Percentiles rank a stretch among this genome's conserved stretches.
phyloP scores from a whole-genome alignment of 345 rosid genomes.

The Cardiospermum halicacabum region DNA sequence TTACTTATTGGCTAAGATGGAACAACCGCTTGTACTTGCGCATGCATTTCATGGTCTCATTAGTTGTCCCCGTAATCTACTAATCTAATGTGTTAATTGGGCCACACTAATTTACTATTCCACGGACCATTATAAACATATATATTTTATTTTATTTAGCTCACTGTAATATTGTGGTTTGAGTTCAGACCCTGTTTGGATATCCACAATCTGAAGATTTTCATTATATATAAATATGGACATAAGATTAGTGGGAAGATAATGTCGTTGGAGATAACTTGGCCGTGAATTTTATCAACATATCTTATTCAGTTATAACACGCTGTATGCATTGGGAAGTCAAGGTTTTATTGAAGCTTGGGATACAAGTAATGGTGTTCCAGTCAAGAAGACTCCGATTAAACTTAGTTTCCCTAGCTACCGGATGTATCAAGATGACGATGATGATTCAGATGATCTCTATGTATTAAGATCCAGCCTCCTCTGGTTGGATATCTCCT shows the following conservation, averaged over 20 bases:
- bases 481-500: conserved; percentile 6
- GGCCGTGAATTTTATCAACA: not conserved
- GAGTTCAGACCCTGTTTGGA: not conserved
- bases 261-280: not conserved
- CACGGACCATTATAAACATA: no score
- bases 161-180: no score
- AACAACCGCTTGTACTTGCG: no score
- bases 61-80: no score
- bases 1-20: no score
- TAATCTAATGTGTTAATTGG: no score
- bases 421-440: not conserved
- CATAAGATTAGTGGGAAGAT: not conserved
- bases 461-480: not conserved
- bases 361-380: not conserved
- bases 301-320: not conserved
- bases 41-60: no score
- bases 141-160: no score
- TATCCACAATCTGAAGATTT: not conserved
- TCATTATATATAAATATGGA: not conserved
- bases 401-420: no score
- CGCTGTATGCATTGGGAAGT: not conserved
- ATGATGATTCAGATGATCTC: not conserved
- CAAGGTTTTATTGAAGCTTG: conserved; percentile 2
- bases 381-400: not conserved
- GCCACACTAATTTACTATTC: no score